Base-by-base conservation (phyloP, 805 yeast genomes). In the Maudiozyma turicensis region DNA sequence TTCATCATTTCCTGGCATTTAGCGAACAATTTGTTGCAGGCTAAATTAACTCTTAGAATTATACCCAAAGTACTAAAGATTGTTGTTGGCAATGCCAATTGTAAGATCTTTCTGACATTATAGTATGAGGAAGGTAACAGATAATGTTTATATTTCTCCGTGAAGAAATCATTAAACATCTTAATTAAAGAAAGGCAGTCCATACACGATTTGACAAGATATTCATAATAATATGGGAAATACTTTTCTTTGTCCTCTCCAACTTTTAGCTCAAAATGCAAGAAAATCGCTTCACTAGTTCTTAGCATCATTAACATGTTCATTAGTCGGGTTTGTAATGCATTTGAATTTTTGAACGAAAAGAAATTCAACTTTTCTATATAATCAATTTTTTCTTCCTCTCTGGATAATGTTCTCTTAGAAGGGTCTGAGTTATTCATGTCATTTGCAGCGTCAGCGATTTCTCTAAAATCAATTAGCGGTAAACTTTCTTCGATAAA, bases 11-110 rank as follows among this genome's bases (percentile, higher is more conserved):
- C 49, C 45, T 55, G 55, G 45, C 52, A 52, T 33, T 53, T 50
- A 5, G 54, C 45, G 34, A 50, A 52, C 11, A 63, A 44, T 28
- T 54, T 48, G 34, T 53, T 53, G 33, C 55, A 54, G 3, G 65
- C 57, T 40, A 61, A 45, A 32, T 57, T 63, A 9, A 58, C 43
- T 44, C 68, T 55, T 31, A 63, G 48, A 11, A 63, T 51, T 29
- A 62, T 54, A 13, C 62, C 63, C 29, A 63, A 44, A 9, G 58
- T 40, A 5, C 59, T 50, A 26, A 61, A 61, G 7, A 63, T 50
- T 3, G 61, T 55, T 6, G 64, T 53, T 9, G 64, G 56, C 35
- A 64, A 45, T 8, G 63, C 57, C 43, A 63, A 48, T 47, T 64
- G 67, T 8, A 60, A 53, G 7, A 56, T 51, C 39, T 62, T 63